Base-by-base conservation (phyloP, 352 stramenopile genomes). In the Thalassiosira ordinaria region DNA sequence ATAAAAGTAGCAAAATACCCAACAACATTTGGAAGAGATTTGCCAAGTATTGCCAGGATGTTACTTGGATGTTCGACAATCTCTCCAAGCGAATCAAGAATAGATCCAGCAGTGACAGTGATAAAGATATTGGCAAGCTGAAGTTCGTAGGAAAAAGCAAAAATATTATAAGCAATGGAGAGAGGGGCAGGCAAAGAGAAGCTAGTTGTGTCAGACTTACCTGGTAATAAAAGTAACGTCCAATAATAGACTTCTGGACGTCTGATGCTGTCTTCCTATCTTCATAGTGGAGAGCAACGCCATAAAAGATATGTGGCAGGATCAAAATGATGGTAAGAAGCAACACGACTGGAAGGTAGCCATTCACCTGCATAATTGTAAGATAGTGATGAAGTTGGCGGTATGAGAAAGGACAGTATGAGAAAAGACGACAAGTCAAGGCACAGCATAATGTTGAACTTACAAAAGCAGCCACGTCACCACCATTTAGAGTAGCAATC, bases 171-270 rank as follows among this genome's bases (percentile, higher is more conserved):
- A 33, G 52, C n/a, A n/a, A n/a, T n/a, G n/a, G n/a, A n/a, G n/a
- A n/a, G n/a, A n/a, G n/a, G n/a, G n/a, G n/a, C n/a, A n/a, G n/a
- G n/a, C n/a, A n/a, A n/a, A n/a, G n/a, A 52, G 27, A 47, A 14
- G 27, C 5, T 35, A 53, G 26, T 44, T 22, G n/a, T 9, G 31
- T 9, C 1, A 14, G 16, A 67, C 11, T 68, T 51, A 74, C 24
- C 53, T 89, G 90, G 76, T 91, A 95, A 66, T 93, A 93, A 80
- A 95, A 94, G 64, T 93, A 94, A 22, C 91, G 76, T 7, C 84
- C 82, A 59, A 92, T 80, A 27, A 94, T 92, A 14, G 80, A 90
- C 46, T 72, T 70, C 67, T 95, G 89, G 9, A 94, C 82, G 66
- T 92, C 87, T 20, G 83, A 91, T 44, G 86, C 59, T 31, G 88